phyloP scores from a whole-genome alignment of 2,329 filamentous ascomycete species.

The Pseudogymnoascus sp. region DNA sequence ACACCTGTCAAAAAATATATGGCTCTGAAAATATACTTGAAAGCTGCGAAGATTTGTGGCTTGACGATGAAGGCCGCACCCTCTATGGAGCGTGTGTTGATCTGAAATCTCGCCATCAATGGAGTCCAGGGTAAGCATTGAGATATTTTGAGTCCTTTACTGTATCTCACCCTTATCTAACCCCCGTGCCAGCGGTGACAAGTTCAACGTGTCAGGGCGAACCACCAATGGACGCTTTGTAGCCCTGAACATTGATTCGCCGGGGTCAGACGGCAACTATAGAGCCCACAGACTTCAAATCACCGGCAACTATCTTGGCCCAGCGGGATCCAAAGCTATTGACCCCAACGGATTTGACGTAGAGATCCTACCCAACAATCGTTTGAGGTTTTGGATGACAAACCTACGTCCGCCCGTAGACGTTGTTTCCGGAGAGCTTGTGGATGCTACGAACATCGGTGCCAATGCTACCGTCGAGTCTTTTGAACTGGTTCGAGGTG shows the following conservation, averaged over 20 bases:
- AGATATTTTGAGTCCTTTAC: background rate
- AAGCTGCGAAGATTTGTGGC: conserved; percentile 26
- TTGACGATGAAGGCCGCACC: conserved; percentile 22
- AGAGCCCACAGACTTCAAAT: conserved; percentile 19
- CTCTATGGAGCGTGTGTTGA: conserved; percentile 25
- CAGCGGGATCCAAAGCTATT: conserved; percentile 22
- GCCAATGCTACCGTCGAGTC: conserved; percentile 32
- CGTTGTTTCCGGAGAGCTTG: conserved; percentile 22
- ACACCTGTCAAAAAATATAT: conserved; percentile 18
- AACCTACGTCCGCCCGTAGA: conserved; percentile 29
- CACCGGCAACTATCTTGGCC: conserved; percentile 19
- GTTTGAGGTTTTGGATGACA: conserved; percentile 27
- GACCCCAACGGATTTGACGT: conserved; percentile 30
- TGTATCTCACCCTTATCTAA: background rate
- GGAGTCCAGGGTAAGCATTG: conserved; percentile 24
- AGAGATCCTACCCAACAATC: conserved; percentile 18
- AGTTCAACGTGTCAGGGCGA: conserved; percentile 21
- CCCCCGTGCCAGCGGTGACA: conserved; percentile 14
- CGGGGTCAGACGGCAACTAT: conserved; percentile 16
- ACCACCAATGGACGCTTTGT: conserved; percentile 19
- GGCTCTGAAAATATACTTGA: conserved; percentile 15
- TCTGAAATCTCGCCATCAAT: conserved; percentile 17
- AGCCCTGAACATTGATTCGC: conserved; percentile 21
- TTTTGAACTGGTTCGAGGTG: conserved; percentile 24
- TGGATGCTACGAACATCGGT: conserved; percentile 26